A percentile compares a stretch with the other conserved stretches of the same genome.
phyloP scores from a whole-genome alignment of 1,139 yeast species.

The Cylindricascospora bacillispora region DNA sequence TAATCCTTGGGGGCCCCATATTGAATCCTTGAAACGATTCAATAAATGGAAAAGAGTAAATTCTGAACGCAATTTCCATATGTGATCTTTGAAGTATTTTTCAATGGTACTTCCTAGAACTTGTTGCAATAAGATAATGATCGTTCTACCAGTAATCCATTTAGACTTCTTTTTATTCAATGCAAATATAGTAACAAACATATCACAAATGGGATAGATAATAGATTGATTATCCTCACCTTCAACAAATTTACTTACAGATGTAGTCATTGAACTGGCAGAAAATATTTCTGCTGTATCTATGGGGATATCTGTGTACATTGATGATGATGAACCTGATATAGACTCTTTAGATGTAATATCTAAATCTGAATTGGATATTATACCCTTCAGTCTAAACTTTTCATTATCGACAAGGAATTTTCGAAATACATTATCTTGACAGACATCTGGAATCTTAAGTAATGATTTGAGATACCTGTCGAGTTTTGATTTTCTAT shows the following conservation, averaged over 20 bases:
- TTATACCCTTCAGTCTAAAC: too few relatives aligned
- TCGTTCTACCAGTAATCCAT: conserved; percentile 80
- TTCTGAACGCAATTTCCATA: conserved; percentile 35
- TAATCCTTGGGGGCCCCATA: conserved; percentile 41
- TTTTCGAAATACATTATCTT: conserved; percentile 55
- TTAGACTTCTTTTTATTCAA: conserved; percentile 42
- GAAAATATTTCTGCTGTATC: too few relatives aligned
- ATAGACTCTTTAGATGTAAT: too few relatives aligned
- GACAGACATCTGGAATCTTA: conserved; percentile 55
- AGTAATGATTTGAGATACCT: conserved; percentile 47
- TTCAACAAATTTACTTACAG: too few relatives aligned
- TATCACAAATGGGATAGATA: too few relatives aligned
- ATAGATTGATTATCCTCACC: too few relatives aligned
- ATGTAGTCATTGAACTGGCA: too few relatives aligned
- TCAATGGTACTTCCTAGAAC: conserved; percentile 82
- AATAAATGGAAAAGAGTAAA: conserved; percentile 38
- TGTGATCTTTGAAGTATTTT: conserved; percentile 45
- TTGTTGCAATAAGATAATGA: conserved; percentile 72
- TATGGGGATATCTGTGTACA: too few relatives aligned
- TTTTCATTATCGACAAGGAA: too few relatives aligned
- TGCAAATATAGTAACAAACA: conserved; percentile 61
- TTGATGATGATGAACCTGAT: too few relatives aligned
- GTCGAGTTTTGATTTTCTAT: conserved; percentile 50
- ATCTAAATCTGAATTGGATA: too few relatives aligned
- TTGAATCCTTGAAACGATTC: conserved; percentile 30